phyloP scores from a whole-genome alignment of 2,329 filamentous ascomycete genomes.

The Aspergillus persii region DNA sequence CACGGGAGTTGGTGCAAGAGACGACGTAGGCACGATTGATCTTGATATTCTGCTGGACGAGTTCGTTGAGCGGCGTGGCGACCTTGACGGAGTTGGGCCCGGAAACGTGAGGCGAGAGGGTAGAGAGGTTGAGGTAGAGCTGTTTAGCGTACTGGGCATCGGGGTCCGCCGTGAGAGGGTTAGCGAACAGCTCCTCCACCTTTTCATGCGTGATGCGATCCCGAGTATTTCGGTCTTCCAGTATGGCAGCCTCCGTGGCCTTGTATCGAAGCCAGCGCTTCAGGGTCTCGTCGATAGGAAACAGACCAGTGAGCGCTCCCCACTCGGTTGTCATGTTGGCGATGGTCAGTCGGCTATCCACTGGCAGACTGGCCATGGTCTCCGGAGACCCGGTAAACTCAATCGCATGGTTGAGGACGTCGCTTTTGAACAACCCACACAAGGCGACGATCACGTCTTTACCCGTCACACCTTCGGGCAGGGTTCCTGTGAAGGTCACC shows the following conservation, averaged over 20 bases:
- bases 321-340: slow-evolving; percentile 81
- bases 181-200: slow-evolving; percentile 69
- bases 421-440: slow-evolving; percentile 80
- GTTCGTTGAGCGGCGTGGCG: slow-evolving; percentile 70
- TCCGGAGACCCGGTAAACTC: slow-evolving; percentile 81
- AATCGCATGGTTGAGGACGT: slow-evolving; percentile 86
- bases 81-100: slow-evolving; percentile 92
- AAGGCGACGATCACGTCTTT: slow-evolving; percentile 94
- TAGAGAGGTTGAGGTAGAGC: slow-evolving; percentile 77
- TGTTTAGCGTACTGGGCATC: slow-evolving; percentile 80
- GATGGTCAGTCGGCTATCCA: slow-evolving; percentile 69
- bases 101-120: slow-evolving; percentile 77
- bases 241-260: background rate
- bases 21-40: slow-evolving; percentile 85
- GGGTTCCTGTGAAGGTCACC: slow-evolving; percentile 70
- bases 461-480: slow-evolving; percentile 78
- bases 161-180: slow-evolving; percentile 67
- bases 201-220: slow-evolving; percentile 68
- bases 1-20: slow-evolving; percentile 82
- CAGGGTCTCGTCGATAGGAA: slow-evolving; percentile 75
- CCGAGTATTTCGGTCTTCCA: slow-evolving; percentile 33
- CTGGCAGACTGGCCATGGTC: slow-evolving; percentile 68
- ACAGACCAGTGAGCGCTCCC: slow-evolving; percentile 71
- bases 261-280: slow-evolving; percentile 66
- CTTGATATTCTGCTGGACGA: slow-evolving; percentile 71